Evolutionary conservation across 352 stramenopile genomes (phyloP).

Genomic region (Globisporangium orthogonon): DNA sequence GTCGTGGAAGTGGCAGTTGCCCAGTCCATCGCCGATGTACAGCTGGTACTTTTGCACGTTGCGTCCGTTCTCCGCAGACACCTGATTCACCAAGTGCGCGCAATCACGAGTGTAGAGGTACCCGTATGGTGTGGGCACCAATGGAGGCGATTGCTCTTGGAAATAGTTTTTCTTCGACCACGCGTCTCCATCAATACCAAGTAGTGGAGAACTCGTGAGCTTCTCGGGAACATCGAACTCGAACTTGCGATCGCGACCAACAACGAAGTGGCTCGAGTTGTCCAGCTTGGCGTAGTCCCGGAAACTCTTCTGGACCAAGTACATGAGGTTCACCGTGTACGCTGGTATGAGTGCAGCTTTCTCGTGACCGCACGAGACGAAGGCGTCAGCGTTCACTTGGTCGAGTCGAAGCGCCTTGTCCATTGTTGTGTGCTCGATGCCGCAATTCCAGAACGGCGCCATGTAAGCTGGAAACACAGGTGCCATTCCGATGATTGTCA

Average conservation of each 20-base stretch:
- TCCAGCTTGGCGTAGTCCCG: conserved; percentile 35
- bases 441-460: conserved; percentile 37
- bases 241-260: conserved; percentile 19
- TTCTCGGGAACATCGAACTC: conserved; percentile 22
- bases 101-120: conserved; percentile 7
- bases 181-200: conserved; percentile 18
- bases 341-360: conserved; percentile 17
- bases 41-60: conserved; percentile 43
- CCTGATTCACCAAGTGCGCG: conserved; percentile 15
- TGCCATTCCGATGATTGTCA: conserved; percentile 22
- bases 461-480: conserved; percentile 24
- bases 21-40: conserved; percentile 28
- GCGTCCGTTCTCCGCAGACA: conserved; percentile 22
- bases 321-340: conserved; percentile 35
- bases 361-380: conserved; percentile 19
- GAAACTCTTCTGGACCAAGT: conserved; percentile 28
- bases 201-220: conserved; percentile 17
- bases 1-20: conserved; percentile 27
- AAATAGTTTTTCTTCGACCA: no score
- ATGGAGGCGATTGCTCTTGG: no score
- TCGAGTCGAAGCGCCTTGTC: conserved; percentile 19
- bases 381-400: conserved; percentile 16
- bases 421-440: conserved; percentile 33
- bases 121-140: no score
- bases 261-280: conserved; percentile 28